Evolutionary conservation across 495 filamentous ascomycete species (phyloP).

Genomic region (Tetracladium setigerum): DNA sequence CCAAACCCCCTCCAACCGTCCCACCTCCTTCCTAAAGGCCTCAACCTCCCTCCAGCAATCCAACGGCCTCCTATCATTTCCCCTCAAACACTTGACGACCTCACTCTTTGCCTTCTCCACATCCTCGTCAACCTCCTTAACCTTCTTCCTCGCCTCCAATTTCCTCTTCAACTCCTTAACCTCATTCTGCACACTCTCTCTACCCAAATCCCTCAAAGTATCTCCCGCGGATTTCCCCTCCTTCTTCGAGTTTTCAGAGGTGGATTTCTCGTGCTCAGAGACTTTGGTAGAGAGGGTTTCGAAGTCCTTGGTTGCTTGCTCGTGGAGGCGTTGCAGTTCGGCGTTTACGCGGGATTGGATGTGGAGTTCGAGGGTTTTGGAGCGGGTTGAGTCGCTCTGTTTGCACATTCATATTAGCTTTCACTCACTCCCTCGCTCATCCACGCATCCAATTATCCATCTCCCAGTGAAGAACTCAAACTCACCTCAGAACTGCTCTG

Average conservation of each 20-base stretch:
- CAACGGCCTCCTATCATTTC: constrained; percentile 82
- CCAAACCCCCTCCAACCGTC: constrained; percentile 75
- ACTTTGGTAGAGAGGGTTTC: constrained; percentile 57
- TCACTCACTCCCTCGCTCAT: background rate
- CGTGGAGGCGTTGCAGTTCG: constrained; percentile 72
- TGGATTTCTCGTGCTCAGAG: constrained; percentile 30
- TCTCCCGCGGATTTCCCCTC: constrained; percentile 27
- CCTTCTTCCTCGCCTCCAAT: constrained; percentile 66
- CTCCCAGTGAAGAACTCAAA: background rate
- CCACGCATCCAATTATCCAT: constrained; percentile 6
- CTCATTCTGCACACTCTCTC: constrained; percentile 50
- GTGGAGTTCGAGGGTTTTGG: constrained; percentile 74
- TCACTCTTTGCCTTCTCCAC: constrained; percentile 67
- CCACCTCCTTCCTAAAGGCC: constrained; percentile 79
- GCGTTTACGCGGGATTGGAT: constrained; percentile 80
- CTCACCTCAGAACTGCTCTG: constrained; percentile 78
- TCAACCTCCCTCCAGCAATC: constrained; percentile 96
- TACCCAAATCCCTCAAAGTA: constrained; percentile 36
- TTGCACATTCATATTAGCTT: background rate
- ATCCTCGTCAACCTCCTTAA: constrained; percentile 54
- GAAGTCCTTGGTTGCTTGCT: constrained; percentile 47
- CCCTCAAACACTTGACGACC: constrained; percentile 74
- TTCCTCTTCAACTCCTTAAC: constrained; percentile 66
- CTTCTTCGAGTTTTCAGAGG: background rate
- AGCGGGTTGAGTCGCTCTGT: constrained; percentile 81